Evolutionary conservation across 1,139 yeast genomes (phyloP).

Genomic region (Diutina rugosa): DNA sequence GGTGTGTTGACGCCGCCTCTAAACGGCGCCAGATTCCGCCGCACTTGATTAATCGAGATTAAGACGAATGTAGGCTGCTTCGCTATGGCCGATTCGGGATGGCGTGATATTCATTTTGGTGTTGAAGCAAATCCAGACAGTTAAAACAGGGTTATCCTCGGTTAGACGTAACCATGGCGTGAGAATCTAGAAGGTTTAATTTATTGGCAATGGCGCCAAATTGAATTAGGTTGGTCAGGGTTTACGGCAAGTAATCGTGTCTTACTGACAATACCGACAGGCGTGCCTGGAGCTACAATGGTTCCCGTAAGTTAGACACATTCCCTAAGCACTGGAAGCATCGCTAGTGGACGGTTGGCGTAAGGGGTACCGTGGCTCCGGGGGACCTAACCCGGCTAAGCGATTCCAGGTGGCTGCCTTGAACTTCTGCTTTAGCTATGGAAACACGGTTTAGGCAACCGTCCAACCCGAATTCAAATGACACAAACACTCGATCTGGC

Average conservation of each 20-base stretch:
- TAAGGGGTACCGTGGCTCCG: background rate
- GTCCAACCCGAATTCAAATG: background rate
- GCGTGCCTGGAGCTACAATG: background rate
- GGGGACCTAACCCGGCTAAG: background rate
- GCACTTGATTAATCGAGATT: background rate
- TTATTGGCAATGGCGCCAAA: too few species aligned
- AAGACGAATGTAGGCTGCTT: background rate
- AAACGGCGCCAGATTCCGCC: background rate
- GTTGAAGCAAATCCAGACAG: too few species aligned
- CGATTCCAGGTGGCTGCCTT: background rate
- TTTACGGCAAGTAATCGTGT: background rate
- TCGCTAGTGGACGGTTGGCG: background rate
- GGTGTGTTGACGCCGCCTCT: background rate
- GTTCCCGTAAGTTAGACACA: background rate
- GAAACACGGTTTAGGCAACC: background rate
- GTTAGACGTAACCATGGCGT: too few species aligned
- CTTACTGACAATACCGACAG: background rate
- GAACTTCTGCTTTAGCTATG: background rate
- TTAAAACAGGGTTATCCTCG: too few species aligned
- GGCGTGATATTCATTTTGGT: too few species aligned
- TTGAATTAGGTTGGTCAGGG: background rate
- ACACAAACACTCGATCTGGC: background rate
- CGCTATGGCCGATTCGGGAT: too few species aligned
- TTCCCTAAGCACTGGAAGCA: background rate
- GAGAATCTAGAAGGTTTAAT: too few species aligned